Evolutionary conservation across 768 basidiomycete genomes (phyloP).

Genomic region (Amanita molliuscula): DNA sequence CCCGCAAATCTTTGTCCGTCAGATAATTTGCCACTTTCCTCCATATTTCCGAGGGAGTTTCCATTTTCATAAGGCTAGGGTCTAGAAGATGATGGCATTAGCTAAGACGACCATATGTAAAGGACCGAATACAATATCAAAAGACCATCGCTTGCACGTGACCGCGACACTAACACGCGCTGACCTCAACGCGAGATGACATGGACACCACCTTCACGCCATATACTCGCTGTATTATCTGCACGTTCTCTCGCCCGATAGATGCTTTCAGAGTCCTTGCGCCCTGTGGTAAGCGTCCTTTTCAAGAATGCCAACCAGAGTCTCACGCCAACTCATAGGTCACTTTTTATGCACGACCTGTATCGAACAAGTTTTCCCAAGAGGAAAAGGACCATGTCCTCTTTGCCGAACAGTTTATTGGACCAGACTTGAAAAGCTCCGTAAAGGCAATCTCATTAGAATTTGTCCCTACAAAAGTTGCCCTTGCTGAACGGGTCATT

Average conservation of each 20-base stretch:
- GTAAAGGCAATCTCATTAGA: neutral
- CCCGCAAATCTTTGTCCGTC: too few species aligned
- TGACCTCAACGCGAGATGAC: neutral
- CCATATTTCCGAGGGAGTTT: too few species aligned
- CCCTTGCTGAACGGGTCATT: slow-evolving; percentile 1
- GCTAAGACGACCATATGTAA: too few species aligned
- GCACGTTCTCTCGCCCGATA: neutral
- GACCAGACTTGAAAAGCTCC: neutral
- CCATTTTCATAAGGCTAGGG: too few species aligned
- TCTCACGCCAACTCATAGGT: neutral
- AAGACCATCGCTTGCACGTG: too few species aligned
- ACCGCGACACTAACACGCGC: neutral
- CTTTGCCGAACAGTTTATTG: neutral
- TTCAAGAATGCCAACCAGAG: neutral
- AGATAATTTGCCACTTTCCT: too few species aligned
- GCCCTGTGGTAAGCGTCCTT: neutral
- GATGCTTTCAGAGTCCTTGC: neutral
- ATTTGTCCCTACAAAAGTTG: neutral
- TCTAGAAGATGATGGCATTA: too few species aligned
- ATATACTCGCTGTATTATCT: neutral
- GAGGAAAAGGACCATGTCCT: neutral
- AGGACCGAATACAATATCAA: too few species aligned
- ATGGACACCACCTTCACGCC: neutral
- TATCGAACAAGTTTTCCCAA: neutral
- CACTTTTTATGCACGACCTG: neutral